Evolutionary conservation across 2,329 filamentous ascomycete genomes (phyloP).

Genomic region (Scopulariopsis brevicaulis): DNA sequence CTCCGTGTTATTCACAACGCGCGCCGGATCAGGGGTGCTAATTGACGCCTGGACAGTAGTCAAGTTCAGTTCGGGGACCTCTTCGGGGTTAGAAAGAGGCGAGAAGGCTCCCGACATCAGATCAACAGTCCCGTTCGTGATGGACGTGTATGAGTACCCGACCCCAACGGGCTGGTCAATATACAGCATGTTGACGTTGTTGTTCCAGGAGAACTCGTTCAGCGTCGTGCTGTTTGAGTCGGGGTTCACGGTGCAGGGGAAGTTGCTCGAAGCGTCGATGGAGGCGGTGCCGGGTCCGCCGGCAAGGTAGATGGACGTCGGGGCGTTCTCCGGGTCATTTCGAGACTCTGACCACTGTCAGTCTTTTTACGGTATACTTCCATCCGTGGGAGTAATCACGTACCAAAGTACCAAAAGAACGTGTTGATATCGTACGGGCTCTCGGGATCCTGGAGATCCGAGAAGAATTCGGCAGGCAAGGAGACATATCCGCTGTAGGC

Average conservation of each 20-base stretch:
- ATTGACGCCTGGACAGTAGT: constrained; percentile 23
- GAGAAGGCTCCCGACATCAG: constrained; percentile 25
- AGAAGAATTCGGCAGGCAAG: constrained; percentile 12
- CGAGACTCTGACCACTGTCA: constrained; percentile 3
- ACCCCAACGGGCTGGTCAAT: constrained; percentile 58
- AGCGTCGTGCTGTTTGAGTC: constrained; percentile 42
- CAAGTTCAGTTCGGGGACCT: constrained; percentile 20
- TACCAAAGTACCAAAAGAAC: constrained; percentile 36
- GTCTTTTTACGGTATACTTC: not conserved
- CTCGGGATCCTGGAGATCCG: constrained; percentile 12
- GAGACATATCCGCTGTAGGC: constrained; percentile 43
- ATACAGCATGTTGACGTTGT: constrained; percentile 40
- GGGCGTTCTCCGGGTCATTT: constrained; percentile 16
- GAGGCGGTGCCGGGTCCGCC: constrained; percentile 56
- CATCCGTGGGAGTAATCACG: not conserved
- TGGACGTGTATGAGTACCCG: constrained; percentile 54
- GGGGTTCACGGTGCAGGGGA: constrained; percentile 36
- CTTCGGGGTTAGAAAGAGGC: constrained; percentile 18
- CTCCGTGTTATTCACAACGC: constrained; percentile 36
- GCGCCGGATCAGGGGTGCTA: constrained; percentile 15
- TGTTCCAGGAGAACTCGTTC: constrained; percentile 56
- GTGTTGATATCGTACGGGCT: constrained; percentile 10
- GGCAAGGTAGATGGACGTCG: constrained; percentile 47
- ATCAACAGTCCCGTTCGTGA: constrained; percentile 48
- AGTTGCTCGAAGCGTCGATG: constrained; percentile 49